Percentiles rank a stretch among this genome's conserved stretches.
phyloP scores from a whole-genome alignment of 2,329 filamentous ascomycete species.

The Monosporascus sp. region DNA sequence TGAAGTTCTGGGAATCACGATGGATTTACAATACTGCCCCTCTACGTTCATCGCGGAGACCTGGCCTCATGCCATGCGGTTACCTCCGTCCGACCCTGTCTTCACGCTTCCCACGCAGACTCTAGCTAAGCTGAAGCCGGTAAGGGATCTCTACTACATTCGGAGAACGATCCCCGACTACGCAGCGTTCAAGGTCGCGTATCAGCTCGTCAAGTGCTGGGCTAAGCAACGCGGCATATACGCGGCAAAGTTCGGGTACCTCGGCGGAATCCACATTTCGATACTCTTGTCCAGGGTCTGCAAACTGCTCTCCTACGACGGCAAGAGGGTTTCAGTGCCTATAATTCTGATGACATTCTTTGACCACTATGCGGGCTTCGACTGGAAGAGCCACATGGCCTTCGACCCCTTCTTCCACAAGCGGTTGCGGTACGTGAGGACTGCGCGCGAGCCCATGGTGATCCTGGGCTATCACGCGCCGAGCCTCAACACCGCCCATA shows the following conservation, averaged over 20 bases:
- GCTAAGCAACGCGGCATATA: conserved; percentile 58
- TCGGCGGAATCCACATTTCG: conserved; percentile 61
- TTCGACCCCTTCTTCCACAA: conserved; percentile 58
- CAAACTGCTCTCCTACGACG: conserved; percentile 44
- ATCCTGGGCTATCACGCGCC: conserved; percentile 59
- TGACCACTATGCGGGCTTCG: conserved; percentile 53
- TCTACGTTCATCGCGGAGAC: conserved; percentile 49
- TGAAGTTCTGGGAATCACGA: conserved; percentile 49
- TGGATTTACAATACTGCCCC: conserved; percentile 64
- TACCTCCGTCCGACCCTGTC: conserved; percentile 45
- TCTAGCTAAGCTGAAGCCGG: conserved; percentile 58
- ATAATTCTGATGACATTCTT: conserved; percentile 58
- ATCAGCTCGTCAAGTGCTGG: conserved; percentile 58
- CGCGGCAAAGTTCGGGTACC: conserved; percentile 58
- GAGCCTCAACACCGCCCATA: conserved; percentile 52
- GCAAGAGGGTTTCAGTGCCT: conserved; percentile 34
- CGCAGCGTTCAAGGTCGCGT: conserved; percentile 51
- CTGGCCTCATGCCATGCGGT: conserved; percentile 42
- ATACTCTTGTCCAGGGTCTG: conserved; percentile 55
- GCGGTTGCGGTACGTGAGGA: conserved; percentile 47
- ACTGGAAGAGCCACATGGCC: conserved; percentile 50
- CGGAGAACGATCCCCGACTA: conserved; percentile 55
- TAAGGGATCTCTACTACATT: conserved; percentile 57
- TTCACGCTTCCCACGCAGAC: conserved; percentile 52
- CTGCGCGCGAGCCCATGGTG: conserved; percentile 54